These are phyloP conservation scores for Furcasterigmium furcatum DNA, from an alignment of 2,329 filamentous ascomycete species.

Conservation along the genomic window DNA sequence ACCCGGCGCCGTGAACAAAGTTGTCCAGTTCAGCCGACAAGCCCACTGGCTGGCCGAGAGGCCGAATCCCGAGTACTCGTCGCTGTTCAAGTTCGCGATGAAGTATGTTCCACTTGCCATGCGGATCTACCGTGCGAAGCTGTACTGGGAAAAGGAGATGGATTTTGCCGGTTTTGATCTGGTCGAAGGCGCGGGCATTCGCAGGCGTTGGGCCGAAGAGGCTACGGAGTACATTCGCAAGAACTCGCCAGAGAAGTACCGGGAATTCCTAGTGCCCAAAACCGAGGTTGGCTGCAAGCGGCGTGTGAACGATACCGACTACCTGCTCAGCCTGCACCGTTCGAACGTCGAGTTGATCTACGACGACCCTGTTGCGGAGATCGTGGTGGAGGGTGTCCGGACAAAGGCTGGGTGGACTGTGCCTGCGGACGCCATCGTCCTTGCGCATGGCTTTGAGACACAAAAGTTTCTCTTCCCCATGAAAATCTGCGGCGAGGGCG, in stretches of 20 bases:
- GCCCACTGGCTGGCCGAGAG: constrained; percentile 45
- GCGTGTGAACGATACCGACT: constrained; percentile 42
- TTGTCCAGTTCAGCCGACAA: constrained; percentile 46
- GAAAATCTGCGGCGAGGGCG: constrained; percentile 38
- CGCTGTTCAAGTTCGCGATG: constrained; percentile 38
- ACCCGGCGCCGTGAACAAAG: constrained; percentile 38
- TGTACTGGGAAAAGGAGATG: constrained; percentile 30
- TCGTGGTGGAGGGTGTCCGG: not conserved
- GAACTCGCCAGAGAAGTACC: constrained; percentile 37
- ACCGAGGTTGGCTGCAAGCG: constrained; percentile 44
- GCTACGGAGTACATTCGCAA: constrained; percentile 37
- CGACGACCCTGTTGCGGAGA: constrained; percentile 9
- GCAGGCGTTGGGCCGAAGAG: too few relatives aligned
- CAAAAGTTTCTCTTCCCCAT: constrained; percentile 42
- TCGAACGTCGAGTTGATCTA: constrained; percentile 19
- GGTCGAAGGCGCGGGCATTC: too few relatives aligned
- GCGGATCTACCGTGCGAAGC: not conserved
- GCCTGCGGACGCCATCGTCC: constrained; percentile 32
- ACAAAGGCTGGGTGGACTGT: constrained; percentile 9
- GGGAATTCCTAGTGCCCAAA: constrained; percentile 21
- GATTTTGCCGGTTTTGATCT: constrained; percentile 25
- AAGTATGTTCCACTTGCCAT: constrained; percentile 27
- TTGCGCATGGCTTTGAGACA: constrained; percentile 47
- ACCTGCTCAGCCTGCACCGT: constrained; percentile 35
- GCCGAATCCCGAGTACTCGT: constrained; percentile 30